phyloP scores from a whole-genome alignment of 371 early-diverging fungal species.

The Mortierella sp. region DNA sequence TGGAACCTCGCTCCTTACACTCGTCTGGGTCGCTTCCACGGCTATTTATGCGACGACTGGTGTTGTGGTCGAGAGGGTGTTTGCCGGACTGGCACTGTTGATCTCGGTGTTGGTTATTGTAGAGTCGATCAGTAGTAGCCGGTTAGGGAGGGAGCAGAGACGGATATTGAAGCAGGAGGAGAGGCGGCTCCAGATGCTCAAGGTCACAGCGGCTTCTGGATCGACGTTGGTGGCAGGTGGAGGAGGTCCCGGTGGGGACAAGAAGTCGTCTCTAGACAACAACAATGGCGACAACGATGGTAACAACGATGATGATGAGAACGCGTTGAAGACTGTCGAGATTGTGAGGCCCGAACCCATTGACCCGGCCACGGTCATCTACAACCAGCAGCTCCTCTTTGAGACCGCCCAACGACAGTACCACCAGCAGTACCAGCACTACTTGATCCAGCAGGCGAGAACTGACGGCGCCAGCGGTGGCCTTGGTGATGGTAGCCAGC shows the following conservation, averaged over 20 bases:
- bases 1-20: background rate
- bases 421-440: conserved; percentile 16
- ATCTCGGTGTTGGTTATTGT: conserved; percentile 12
- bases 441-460: background rate
- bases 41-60: background rate
- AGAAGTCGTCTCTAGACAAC: background rate
- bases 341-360: conserved; percentile 21
- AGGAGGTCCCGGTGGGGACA: background rate
- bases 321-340: background rate
- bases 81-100: background rate
- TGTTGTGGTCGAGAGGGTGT: background rate
- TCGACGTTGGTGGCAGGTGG: background rate
- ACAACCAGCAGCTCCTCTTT: conserved; percentile 15
- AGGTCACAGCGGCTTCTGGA: background rate
- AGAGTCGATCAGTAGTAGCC: conserved; percentile 14
- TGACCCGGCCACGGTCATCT: conserved; percentile 6
- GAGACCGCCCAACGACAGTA: conserved; percentile 18
- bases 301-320: background rate
- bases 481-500: background rate
- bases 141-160: conserved; percentile 16
- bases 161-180: conserved; percentile 18
- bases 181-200: background rate
- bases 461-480: background rate
- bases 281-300: background rate
- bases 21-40: conserved; percentile 8